Evolutionary conservation across 805 yeast species (phyloP).

Genomic region (Myxozyma sirexii): DNA sequence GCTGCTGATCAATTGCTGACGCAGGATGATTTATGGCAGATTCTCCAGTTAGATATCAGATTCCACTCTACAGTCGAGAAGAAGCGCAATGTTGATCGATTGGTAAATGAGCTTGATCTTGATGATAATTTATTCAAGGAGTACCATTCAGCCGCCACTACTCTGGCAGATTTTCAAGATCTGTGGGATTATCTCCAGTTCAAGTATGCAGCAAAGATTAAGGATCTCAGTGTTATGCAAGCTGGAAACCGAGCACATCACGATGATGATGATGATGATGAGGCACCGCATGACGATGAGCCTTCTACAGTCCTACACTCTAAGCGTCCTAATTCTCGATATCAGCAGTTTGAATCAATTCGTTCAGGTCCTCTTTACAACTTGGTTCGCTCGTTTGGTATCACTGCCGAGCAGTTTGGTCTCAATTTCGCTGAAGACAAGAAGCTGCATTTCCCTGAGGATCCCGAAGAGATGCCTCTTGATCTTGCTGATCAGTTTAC

Average conservation of each 20-base stretch:
- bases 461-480: constrained; percentile 61
- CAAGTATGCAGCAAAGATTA: constrained; percentile 61
- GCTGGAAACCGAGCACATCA: background rate
- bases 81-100: constrained; percentile 60
- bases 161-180: constrained; percentile 90
- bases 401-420: constrained; percentile 77
- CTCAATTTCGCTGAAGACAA: constrained; percentile 73
- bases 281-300: constrained; percentile 42
- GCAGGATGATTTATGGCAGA: constrained; percentile 91
- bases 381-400: constrained; percentile 60
- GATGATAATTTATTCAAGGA: constrained; percentile 63
- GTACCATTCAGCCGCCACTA: constrained; percentile 56
- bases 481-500: constrained; percentile 53
- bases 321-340: constrained; percentile 48
- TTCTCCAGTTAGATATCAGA: constrained; percentile 82
- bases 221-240: constrained; percentile 46
- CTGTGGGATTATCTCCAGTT: constrained; percentile 80
- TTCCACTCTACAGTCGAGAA: constrained; percentile 83
- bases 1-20: constrained; percentile 40
- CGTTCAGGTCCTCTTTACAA: constrained; percentile 26
- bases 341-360: constrained; percentile 44
- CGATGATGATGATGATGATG: constrained; percentile 13
- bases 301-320: constrained; percentile 38
- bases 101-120: constrained; percentile 56
- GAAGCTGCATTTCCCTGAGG: constrained; percentile 72